A percentile compares a stretch with the other conserved stretches of the same genome.
Evolutionary conservation across 768 basidiomycete genomes (phyloP).

Genomic region (Epithele typhae): DNA sequence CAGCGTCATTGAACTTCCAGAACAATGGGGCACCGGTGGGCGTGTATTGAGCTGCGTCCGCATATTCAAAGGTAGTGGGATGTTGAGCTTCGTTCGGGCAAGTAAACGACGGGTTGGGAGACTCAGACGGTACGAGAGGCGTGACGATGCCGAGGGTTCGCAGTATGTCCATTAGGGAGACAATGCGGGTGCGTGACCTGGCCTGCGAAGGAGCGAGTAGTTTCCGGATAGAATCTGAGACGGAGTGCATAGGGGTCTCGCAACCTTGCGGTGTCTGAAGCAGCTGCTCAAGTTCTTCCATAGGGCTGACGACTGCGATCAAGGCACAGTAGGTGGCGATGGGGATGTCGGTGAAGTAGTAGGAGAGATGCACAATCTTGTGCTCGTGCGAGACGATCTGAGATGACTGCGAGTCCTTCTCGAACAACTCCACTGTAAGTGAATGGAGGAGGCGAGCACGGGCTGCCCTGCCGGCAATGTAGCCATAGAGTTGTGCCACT

Average conservation of each 20-base stretch:
- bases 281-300: constrained; percentile 51
- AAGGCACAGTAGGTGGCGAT: constrained; percentile 61
- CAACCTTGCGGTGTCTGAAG: constrained; percentile 46
- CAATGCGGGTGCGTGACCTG: constrained; percentile 52
- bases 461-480: constrained; percentile 59
- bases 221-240: constrained; percentile 47
- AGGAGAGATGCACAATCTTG: constrained; percentile 54
- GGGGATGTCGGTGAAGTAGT: constrained; percentile 62
- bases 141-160: constrained; percentile 51
- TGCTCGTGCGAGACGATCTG: constrained; percentile 49
- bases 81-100: constrained; percentile 41
- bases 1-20: constrained; percentile 56
- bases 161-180: constrained; percentile 60
- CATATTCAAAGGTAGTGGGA: constrained; percentile 43
- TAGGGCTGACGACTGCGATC: constrained; percentile 51
- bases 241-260: constrained; percentile 44
- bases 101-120: constrained; percentile 38
- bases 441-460: constrained; percentile 66
- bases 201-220: constrained; percentile 56
- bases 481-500: constrained; percentile 72
- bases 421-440: constrained; percentile 44
- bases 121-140: constrained; percentile 48
- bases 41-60: constrained; percentile 40
- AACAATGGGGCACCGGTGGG: constrained; percentile 49
- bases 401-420: constrained; percentile 31